Conservation (phyloP, 2,329 filamentous ascomycete species). For the Apiospora arundinis region DNA sequence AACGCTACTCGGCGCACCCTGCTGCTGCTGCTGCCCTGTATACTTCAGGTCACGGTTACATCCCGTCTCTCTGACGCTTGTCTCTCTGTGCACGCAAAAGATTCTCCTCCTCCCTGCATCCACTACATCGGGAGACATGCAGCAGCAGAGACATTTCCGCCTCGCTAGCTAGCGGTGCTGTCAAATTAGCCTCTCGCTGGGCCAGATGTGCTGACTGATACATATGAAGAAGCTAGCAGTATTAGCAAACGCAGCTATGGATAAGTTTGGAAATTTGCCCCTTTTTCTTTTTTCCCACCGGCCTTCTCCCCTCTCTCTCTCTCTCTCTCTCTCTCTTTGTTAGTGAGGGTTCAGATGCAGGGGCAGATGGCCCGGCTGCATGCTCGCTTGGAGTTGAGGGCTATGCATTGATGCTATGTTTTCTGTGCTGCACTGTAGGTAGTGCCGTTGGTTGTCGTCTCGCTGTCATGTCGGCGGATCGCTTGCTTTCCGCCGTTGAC, state of each 20-base stretch:
- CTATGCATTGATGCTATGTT: background rate
- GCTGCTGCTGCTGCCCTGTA: background rate
- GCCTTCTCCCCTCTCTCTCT: background rate
- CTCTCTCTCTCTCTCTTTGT: no score
- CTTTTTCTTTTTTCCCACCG: background rate
- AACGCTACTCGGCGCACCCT: background rate
- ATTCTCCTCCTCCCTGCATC: background rate
- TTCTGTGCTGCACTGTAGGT: background rate
- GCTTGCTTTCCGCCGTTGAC: background rate
- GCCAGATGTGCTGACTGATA: constrained; percentile 5
- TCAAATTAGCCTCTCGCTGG: background rate
- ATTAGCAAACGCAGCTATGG: background rate
- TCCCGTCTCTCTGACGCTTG: background rate
- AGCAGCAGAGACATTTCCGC: constrained; percentile 9
- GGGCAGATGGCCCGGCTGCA: background rate
- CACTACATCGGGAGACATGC: constrained; percentile 9
- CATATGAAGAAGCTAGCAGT: constrained; percentile 2
- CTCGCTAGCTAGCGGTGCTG: constrained; percentile 17
- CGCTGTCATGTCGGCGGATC: constrained; percentile 6
- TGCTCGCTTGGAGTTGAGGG: background rate
- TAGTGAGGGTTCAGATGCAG: background rate
- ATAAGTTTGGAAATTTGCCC: background rate
- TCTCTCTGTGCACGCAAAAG: background rate
- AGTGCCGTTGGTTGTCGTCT: background rate
- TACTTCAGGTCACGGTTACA: background rate